Percentiles rank a stretch among this genome's conserved stretches.
These are phyloP conservation scores for Hyparrhenia diplandra DNA, from an alignment of 176 grass and related monocot genomes.

Conservation along the genomic window DNA sequence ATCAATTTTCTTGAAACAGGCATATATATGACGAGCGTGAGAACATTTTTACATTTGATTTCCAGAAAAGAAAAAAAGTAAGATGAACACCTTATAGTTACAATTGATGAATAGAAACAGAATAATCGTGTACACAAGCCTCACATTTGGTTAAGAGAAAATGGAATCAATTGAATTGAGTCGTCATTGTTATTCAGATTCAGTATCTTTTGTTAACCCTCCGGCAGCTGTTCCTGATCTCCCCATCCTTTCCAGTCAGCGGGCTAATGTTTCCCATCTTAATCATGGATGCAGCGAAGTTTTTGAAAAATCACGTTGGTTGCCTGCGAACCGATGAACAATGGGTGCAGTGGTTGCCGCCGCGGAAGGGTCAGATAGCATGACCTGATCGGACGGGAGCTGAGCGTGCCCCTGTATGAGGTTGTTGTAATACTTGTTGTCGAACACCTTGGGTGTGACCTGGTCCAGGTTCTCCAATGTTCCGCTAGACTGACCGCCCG, in stretches of 20 bases:
- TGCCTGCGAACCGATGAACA: neutral
- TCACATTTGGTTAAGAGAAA: too few relatives aligned
- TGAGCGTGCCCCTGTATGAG: neutral
- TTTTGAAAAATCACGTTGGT: constrained; percentile 35
- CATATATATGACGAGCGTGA: too few relatives aligned
- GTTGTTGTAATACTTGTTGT: constrained; percentile 48
- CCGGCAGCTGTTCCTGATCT: constrained; percentile 49
- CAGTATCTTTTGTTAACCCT: too few relatives aligned
- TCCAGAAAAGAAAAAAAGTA: too few relatives aligned
- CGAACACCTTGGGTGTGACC: constrained; percentile 37
- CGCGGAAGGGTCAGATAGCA: constrained; percentile 4
- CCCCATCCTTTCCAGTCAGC: constrained; percentile 26
- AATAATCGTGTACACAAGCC: too few relatives aligned
- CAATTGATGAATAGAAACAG: too few relatives aligned
- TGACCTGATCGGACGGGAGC: neutral
- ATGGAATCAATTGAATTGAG: too few relatives aligned
- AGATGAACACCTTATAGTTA: too few relatives aligned
- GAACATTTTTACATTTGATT: too few relatives aligned
- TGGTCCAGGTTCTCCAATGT: constrained; percentile 44
- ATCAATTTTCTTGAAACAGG: too few relatives aligned
- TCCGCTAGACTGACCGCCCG: neutral
- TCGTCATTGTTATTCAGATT: too few relatives aligned
- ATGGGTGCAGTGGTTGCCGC: neutral
- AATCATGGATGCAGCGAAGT: constrained; percentile 41
- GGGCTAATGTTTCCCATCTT: constrained; percentile 60